Evolutionary conservation across 495 filamentous ascomycete genomes (phyloP).

Genomic region (Lineolata rhizophorae): DNA sequence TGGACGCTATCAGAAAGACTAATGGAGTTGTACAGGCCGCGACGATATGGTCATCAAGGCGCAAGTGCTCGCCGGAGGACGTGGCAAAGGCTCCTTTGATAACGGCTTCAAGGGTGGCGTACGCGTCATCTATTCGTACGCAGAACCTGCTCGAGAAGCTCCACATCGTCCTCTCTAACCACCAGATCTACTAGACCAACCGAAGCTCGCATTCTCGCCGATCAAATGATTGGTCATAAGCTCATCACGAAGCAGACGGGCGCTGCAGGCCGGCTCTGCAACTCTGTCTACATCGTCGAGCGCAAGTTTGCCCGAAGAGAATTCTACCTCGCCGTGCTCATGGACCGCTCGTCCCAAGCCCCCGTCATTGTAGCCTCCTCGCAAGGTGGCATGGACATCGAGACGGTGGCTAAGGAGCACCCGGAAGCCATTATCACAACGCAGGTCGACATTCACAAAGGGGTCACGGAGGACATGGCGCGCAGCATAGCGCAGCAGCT

Average conservation of each 20-base stretch:
- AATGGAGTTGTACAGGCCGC: constrained; percentile 27
- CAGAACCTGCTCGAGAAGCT: constrained; percentile 8
- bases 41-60: constrained; percentile 99
- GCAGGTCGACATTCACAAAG: constrained; percentile 77
- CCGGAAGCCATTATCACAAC: constrained; percentile 88
- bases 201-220: constrained; percentile 91
- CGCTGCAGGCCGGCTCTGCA: constrained; percentile 74
- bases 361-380: constrained; percentile 95
- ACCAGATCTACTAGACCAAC: constrained; percentile 28
- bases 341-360: constrained; percentile 81
- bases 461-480: constrained; percentile 90
- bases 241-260: constrained; percentile 99
- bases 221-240: constrained; percentile 99
- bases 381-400: constrained; percentile 97
- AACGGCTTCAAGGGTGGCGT: constrained; percentile 98
- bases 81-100: constrained; percentile 92
- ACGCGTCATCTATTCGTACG: constrained; percentile 87
- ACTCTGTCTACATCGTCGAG: constrained; percentile 93
- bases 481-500: constrained; percentile 74
- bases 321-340: constrained; percentile 95
- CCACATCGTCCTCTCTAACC: neutral
- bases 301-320: constrained; percentile 97
- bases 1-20: constrained; percentile 3
- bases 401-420: constrained; percentile 91
- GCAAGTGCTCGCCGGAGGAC: constrained; percentile 90